These are phyloP conservation scores for Pyronema domesticum DNA, from an alignment of 495 filamentous ascomycete genomes.

Conservation along the genomic window DNA sequence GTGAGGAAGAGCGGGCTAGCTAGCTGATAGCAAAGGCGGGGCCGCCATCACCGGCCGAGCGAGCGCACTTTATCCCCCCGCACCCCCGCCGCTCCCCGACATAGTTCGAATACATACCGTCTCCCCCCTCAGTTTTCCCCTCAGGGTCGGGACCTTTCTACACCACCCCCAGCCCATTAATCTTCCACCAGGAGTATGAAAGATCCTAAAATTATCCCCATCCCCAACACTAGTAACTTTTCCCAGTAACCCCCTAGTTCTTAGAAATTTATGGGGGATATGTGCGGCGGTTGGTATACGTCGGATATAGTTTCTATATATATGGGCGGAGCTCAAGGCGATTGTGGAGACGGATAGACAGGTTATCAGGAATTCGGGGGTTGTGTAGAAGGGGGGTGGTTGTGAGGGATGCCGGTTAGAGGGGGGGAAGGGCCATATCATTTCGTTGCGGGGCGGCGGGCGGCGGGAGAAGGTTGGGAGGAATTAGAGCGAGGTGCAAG, in stretches of 20 bases:
- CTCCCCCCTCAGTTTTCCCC: constrained; percentile 48
- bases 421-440: no score
- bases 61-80: not conserved
- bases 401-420: no score
- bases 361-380: no score
- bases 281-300: constrained; percentile 57
- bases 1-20: no score
- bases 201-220: constrained; percentile 84
- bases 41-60: no score
- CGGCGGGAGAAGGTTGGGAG: no score
- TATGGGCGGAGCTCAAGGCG: constrained; percentile 23
- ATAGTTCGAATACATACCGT: constrained; percentile 40
- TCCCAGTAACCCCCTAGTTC: constrained; percentile 58
- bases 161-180: constrained; percentile 81
- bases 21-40: no score
- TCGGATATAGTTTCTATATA: constrained; percentile 60
- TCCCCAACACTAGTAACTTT: constrained; percentile 86
- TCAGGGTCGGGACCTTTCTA: constrained; percentile 50
- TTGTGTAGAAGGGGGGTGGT: no score
- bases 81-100: not conserved
- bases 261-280: constrained; percentile 52
- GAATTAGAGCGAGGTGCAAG: no score
- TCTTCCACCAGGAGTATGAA: constrained; percentile 71
- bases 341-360: no score
- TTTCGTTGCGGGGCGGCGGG: no score